Percentiles rank a stretch among this genome's conserved stretches.
phyloP scores from a whole-genome alignment of 139 green algal species.

The Desmodesmus armatus region DNA sequence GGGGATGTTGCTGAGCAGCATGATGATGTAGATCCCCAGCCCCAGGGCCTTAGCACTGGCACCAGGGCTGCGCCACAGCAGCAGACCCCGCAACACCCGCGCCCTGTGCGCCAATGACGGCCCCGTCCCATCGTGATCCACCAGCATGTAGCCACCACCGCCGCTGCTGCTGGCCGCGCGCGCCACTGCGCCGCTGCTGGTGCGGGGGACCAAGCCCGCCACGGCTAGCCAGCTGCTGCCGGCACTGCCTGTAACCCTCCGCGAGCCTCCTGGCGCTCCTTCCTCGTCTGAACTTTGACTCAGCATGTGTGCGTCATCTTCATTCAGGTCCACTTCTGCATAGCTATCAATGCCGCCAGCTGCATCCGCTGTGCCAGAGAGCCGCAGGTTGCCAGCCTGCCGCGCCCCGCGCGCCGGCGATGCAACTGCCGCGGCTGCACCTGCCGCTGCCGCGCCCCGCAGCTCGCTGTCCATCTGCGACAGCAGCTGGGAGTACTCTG shows the following conservation, averaged over 20 bases:
- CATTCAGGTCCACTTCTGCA: no score
- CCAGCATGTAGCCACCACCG: background rate
- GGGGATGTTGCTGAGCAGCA: conserved; percentile 36
- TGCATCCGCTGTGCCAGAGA: no score
- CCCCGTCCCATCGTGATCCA: background rate
- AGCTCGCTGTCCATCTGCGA: background rate
- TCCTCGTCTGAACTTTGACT: no score
- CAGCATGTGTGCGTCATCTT: background rate
- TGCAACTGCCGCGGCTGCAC: background rate
- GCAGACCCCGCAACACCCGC: conserved; percentile 14
- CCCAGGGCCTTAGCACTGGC: conserved; percentile 21
- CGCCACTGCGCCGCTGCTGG: background rate
- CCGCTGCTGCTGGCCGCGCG: background rate
- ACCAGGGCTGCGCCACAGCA: conserved; percentile 27
- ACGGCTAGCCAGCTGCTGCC: background rate
- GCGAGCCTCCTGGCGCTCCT: background rate
- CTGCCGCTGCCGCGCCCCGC: background rate
- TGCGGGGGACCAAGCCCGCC: background rate
- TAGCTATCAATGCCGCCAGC: no score
- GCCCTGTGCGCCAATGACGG: background rate
- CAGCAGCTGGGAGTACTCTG: no score
- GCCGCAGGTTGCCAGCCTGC: background rate
- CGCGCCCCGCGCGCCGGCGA: background rate
- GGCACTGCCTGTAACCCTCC: no score
- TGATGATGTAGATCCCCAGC: conserved; percentile 19